Percentiles rank a stretch among this genome's conserved stretches.
phyloP scores from a whole-genome alignment of 176 grass and related monocot species.

The Oryza rufipogon region DNA sequence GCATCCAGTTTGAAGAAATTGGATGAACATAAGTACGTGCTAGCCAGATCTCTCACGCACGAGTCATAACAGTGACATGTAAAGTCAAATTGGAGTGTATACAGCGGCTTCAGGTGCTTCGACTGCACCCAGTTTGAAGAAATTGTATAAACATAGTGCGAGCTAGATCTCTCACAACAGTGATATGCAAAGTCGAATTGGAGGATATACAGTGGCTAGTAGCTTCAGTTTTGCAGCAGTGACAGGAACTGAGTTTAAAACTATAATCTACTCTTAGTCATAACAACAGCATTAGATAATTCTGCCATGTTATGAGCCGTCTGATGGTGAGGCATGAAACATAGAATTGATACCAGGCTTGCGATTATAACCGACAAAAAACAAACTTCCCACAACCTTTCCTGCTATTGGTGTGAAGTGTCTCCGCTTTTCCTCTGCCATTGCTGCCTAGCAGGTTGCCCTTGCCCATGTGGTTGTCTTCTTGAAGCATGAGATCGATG shows the following conservation, averaged over 20 bases:
- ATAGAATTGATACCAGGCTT: neutral
- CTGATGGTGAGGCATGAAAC: neutral
- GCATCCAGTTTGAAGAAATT: neutral
- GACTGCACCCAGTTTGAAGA: neutral
- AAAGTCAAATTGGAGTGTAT: neutral
- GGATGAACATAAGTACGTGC: neutral
- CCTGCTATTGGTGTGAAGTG: slow-evolving; percentile 55
- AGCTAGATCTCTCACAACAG: neutral
- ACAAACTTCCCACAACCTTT: neutral
- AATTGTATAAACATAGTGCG: neutral
- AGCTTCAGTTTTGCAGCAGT: neutral
- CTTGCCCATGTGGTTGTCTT: slow-evolving; percentile 41
- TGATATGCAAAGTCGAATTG: neutral
- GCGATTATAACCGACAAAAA: neutral
- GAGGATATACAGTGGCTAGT: neutral
- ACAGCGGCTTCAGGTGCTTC: neutral
- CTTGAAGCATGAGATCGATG: slow-evolving; percentile 48
- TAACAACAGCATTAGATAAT: neutral
- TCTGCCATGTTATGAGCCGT: neutral
- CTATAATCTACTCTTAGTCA: neutral
- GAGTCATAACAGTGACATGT: neutral
- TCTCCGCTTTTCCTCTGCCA: slow-evolving; percentile 67
- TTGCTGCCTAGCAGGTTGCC: slow-evolving; percentile 47
- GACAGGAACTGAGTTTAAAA: neutral
- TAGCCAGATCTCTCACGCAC: neutral